Base-by-base conservation (phyloP, 2,329 filamentous ascomycete species). In the Diaporthe citriasiana region DNA sequence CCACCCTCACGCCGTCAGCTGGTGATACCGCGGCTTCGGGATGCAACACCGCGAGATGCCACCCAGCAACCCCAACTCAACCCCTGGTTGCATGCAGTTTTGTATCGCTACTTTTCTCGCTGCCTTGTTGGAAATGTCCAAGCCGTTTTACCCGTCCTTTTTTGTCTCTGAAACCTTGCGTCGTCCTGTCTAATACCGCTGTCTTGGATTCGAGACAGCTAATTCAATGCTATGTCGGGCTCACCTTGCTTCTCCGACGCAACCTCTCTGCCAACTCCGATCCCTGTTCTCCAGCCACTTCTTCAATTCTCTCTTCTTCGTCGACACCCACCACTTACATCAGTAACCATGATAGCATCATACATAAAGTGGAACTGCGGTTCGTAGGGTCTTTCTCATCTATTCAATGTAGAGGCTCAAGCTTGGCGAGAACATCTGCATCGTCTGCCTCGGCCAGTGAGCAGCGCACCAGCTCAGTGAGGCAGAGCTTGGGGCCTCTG, bases 191-290 rank as follows among this genome's bases (percentile, higher is more conserved):
- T 66, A 66, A 66, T 51, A 66, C 8, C 22, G 42, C 30, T 66
- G 63, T 66, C 63, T 51, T 66, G 33, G 45, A 66, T 66, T 66
- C 63, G 63, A 66, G 63, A 66, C 63, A 66, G 7, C 63, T 51
- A 45, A 66, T 66, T 66, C 45, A 66, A 51, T 66, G 63, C 63
- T 53, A 45, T 66, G 63, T 66, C 60, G 60, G 60, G 60, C 60
- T 66, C 60, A 51, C 60, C 60, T 66, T 66, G 60, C 60, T 50
- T 66, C 60, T 66, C 60, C 60, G 60, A 66, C 22, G 60, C 57
- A 63, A 40, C 59, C 25, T 45, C 25, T 33, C 30, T 25, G 27
- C 60, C 42, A 50, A 35, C 30, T 50, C 60, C 42, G 60, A 66
- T 66, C 60, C 60, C 60, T 66, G 45, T 25, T 42, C 60, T n/a